These are phyloP conservation scores for Yueomyces sp. DNA, from an alignment of 805 yeast species.

Conservation along the genomic window DNA sequence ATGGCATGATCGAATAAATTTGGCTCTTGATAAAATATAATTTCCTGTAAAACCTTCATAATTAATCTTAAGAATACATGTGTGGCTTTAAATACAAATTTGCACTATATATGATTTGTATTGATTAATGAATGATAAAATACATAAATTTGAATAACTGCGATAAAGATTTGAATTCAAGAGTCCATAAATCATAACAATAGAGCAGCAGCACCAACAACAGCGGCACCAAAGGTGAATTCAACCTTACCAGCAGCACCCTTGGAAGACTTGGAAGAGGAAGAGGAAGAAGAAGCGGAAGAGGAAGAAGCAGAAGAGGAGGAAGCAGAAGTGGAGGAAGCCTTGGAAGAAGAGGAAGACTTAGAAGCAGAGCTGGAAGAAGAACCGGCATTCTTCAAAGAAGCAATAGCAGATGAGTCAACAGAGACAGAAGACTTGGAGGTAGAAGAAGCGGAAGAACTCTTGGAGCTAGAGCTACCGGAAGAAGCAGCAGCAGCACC, in stretches of 20 bases:
- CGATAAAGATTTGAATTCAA: too few species aligned
- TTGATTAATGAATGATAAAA: too few species aligned
- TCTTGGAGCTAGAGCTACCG: constrained; percentile 1
- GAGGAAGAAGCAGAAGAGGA: constrained; percentile 4
- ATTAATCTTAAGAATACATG: too few species aligned
- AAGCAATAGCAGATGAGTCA: constrained; percentile 4
- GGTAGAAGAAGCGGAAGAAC: constrained; percentile 3
- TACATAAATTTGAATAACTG: too few species aligned
- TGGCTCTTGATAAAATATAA: too few species aligned
- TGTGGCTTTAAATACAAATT: too few species aligned
- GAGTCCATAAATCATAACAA: constrained; percentile 3
- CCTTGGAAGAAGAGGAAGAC: constrained; percentile 1
- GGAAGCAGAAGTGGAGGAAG: constrained; percentile 1
- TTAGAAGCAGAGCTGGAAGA: constrained; percentile 1
- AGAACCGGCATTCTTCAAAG: constrained; percentile 3
- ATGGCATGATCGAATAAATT: too few species aligned
- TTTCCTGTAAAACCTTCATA: too few species aligned
- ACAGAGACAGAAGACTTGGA: constrained; percentile 4
- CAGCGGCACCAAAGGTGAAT: constrained; percentile 6
- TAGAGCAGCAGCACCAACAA: constrained; percentile 11
- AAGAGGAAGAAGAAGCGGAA: constrained; percentile 2
- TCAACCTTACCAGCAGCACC: constrained; percentile 1
- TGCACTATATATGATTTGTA: too few species aligned
- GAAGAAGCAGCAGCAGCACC: constrained; percentile 4
- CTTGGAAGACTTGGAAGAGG: constrained; percentile 1